Conservation (phyloP, 2,329 filamentous ascomycete genomes). For the Aspergillus sp. region DNA sequence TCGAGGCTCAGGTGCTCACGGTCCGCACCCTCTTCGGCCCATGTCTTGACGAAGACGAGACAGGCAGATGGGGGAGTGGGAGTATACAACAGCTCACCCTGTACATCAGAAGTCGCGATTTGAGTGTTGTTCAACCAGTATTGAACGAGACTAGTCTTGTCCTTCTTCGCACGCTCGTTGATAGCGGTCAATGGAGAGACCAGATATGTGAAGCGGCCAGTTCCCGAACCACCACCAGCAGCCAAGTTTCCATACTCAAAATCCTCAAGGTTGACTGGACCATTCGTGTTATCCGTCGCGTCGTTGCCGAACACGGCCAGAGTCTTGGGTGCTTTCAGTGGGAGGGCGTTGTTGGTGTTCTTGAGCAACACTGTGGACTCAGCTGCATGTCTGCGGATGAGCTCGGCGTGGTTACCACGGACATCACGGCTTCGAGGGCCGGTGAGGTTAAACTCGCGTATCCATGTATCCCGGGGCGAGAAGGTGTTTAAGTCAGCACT, state of each 20-base stretch:
- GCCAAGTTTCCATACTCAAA: conserved; percentile 21
- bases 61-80: conserved; percentile 41
- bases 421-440: conserved; percentile 53
- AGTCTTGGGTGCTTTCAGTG: conserved; percentile 48
- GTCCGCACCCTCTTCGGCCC: conserved; percentile 79
- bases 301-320: conserved; percentile 54
- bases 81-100: conserved; percentile 22
- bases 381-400: conserved; percentile 72
- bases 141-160: conserved; percentile 23
- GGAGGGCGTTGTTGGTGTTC: conserved; percentile 51
- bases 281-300: conserved; percentile 38
- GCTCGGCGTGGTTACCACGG: conserved; percentile 63
- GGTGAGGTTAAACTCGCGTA: conserved; percentile 18
- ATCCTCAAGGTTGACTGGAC: conserved; percentile 8
- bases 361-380: conserved; percentile 73
- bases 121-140: conserved; percentile 22
- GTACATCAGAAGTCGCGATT: conserved; percentile 7
- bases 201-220: conserved; percentile 24
- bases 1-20: conserved; percentile 57
- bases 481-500: conserved; percentile 10
- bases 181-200: conserved; percentile 31
- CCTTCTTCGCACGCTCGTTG: conserved; percentile 21
- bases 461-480: conserved; percentile 14
- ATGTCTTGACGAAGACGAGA: conserved; percentile 80
- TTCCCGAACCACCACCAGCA: conserved; percentile 19